Percentiles rank a stretch among this genome's conserved stretches.
Conservation (phyloP, 345 rosid species). For the Cardamine resedifolia region DNA sequence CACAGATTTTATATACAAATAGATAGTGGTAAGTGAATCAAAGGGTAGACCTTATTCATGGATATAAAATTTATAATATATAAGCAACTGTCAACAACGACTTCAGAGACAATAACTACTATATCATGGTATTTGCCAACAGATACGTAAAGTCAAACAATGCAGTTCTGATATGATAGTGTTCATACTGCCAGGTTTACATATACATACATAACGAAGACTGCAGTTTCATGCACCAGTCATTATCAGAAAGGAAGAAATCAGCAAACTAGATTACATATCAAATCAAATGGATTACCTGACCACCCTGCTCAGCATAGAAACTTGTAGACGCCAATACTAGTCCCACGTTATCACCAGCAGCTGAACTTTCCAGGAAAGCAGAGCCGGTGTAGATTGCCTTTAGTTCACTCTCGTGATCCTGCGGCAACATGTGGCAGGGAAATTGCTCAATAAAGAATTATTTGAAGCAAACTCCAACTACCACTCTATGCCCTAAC, state of each 20-base stretch:
- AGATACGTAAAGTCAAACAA: neutral
- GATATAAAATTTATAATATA: neutral
- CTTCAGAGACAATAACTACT: neutral
- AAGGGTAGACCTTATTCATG: conserved; percentile 1
- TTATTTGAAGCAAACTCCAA: neutral
- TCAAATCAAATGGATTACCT: conserved; percentile 49
- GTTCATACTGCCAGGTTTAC: neutral
- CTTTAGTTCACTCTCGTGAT: conserved; percentile 63
- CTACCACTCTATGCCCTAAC: neutral
- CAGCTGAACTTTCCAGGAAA: conserved; percentile 53
- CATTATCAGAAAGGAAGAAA: conserved; percentile 15
- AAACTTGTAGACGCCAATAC: conserved; percentile 80
- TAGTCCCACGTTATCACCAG: conserved; percentile 64
- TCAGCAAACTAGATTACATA: neutral
- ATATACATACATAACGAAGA: neutral
- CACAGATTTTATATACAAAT: neutral
- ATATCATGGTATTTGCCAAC: conserved; percentile 6
- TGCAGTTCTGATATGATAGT: conserved; percentile 10
- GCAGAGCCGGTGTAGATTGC: conserved; percentile 86
- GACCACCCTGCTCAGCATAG: conserved; percentile 99
- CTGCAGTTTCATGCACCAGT: neutral
- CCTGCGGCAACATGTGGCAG: conserved; percentile 43
- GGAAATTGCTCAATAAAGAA: neutral
- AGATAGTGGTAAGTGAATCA: neutral
- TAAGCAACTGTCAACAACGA: neutral